These are phyloP conservation scores for Populus hybrid DNA, from an alignment of 441 rosid genomes.

Conservation along the genomic window DNA sequence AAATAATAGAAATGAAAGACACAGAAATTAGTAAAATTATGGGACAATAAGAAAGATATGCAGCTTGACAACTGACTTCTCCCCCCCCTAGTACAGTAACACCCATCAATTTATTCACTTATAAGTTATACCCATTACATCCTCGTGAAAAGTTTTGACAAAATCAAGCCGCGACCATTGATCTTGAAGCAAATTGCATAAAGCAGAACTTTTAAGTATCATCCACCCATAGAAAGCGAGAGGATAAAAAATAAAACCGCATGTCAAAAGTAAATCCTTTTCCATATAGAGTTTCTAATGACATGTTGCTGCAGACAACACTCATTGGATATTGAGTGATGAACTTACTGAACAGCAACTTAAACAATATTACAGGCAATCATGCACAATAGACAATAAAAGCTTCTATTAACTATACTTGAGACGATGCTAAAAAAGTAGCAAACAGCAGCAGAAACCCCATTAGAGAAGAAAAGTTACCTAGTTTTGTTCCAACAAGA, in stretches of 20 bases:
- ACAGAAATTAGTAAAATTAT: neutral
- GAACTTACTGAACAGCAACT: neutral
- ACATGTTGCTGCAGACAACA: neutral
- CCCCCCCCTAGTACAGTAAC: neutral
- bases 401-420: neutral
- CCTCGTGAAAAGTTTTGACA: neutral
- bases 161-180: neutral
- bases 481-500: conserved; percentile 84
- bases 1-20: neutral
- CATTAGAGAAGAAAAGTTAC: conserved; percentile 24
- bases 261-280: neutral
- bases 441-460: too few species aligned
- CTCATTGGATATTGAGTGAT: neutral
- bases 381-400: neutral
- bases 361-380: neutral
- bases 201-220: neutral
- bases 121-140: neutral
- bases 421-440: neutral
- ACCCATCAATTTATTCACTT: neutral
- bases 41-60: neutral
- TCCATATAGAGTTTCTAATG: neutral
- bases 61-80: neutral
- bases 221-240: neutral
- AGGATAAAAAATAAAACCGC: neutral
- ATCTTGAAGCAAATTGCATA: neutral